These are phyloP conservation scores for Myochromella boudieri DNA, from an alignment of 768 basidiomycete species.

Conservation along the genomic window DNA sequence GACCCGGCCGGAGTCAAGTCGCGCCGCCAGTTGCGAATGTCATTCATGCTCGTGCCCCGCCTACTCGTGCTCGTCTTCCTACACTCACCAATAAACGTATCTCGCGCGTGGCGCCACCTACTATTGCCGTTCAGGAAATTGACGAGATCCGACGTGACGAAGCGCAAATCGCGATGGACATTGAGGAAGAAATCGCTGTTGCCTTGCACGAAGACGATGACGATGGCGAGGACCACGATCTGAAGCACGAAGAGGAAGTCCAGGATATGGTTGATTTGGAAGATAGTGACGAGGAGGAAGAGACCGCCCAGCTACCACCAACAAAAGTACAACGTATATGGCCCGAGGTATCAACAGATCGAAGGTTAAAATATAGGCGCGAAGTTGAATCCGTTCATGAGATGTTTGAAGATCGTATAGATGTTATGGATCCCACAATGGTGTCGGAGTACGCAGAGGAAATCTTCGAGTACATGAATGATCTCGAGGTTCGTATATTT, in stretches of 20 bases:
- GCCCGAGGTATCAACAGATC: conserved; percentile 73
- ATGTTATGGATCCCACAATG: conserved; percentile 87
- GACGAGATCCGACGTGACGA: conserved; percentile 34
- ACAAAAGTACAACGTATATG: conserved; percentile 55
- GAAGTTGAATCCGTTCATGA: conserved; percentile 71
- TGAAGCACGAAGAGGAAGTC: conserved; percentile 53
- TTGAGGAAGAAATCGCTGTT: conserved; percentile 47
- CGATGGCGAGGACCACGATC: conserved; percentile 36
- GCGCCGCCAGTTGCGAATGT: conserved; percentile 42
- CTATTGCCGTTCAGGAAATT: conserved; percentile 38
- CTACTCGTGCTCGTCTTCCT: conserved; percentile 29
- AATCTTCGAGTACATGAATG: conserved; percentile 94
- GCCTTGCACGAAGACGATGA: conserved; percentile 37
- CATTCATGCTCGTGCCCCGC: conserved; percentile 35
- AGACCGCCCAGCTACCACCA: conserved; percentile 27
- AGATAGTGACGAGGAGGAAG: conserved; percentile 42
- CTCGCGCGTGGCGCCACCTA: conserved; percentile 44
- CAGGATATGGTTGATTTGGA: conserved; percentile 63
- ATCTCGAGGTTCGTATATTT: conserved; percentile 72
- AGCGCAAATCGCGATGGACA: conserved; percentile 60
- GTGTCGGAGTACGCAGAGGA: conserved; percentile 99
- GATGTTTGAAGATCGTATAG: conserved; percentile 67
- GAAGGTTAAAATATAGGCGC: conserved; percentile 52
- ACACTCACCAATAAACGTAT: conserved; percentile 33
- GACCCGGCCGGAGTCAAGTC: conserved; percentile 51